A percentile compares a stretch with the other conserved stretches of the same genome.
Conservation (phyloP, 352 stramenopile genomes). For the Phytophthora tentaculata region DNA sequence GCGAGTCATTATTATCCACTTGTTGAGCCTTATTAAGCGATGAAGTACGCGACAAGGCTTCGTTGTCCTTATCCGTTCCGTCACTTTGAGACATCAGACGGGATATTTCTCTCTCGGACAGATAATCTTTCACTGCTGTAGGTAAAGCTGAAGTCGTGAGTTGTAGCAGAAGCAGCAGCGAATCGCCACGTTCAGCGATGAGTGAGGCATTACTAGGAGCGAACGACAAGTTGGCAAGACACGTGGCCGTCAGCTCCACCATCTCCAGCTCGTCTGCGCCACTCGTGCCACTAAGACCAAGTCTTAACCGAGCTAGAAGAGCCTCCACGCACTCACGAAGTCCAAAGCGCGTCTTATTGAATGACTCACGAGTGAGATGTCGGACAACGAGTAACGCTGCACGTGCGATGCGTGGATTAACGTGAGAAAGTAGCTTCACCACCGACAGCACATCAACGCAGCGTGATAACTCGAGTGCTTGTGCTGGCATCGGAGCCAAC, state of each 20-base stretch:
- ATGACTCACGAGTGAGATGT: constrained; percentile 76
- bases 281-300: constrained; percentile 21
- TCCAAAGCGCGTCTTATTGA: constrained; percentile 81
- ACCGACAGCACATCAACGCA: constrained; percentile 68
- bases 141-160: constrained; percentile 49
- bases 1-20: constrained; percentile 9
- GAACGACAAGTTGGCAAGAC: constrained; percentile 76
- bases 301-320: constrained; percentile 50
- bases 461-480: constrained; percentile 76
- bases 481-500: constrained; percentile 60
- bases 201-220: constrained; percentile 44
- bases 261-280: constrained; percentile 67
- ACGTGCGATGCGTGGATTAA: constrained; percentile 65
- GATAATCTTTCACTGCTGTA: constrained; percentile 49
- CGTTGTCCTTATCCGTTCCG: background rate
- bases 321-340: constrained; percentile 61
- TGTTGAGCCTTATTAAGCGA: constrained; percentile 5
- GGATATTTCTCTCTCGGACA: constrained; percentile 43
- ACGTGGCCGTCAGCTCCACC: constrained; percentile 67
- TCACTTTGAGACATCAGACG: constrained; percentile 16
- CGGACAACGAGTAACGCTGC: constrained; percentile 60
- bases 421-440: constrained; percentile 63
- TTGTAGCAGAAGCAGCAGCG: constrained; percentile 54
- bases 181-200: constrained; percentile 44
- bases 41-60: background rate